These are phyloP conservation scores for Wickerhamomyces alni DNA, from an alignment of 805 yeast genomes.

Conservation along the genomic window DNA sequence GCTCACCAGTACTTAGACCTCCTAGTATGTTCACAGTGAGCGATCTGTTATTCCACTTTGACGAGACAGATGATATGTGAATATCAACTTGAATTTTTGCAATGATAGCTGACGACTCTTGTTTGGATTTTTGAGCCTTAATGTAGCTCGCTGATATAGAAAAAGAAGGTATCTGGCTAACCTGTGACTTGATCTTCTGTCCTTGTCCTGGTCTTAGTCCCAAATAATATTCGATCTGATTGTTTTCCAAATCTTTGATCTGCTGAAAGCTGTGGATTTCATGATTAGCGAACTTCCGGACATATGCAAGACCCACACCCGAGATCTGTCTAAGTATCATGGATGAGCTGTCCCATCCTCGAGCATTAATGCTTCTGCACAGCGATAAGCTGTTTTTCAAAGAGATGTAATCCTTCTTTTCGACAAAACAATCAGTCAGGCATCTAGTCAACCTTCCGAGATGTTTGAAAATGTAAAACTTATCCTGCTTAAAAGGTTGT, in stretches of 20 bases:
- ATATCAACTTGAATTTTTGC: conserved; percentile 17
- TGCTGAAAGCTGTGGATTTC: conserved; percentile 29
- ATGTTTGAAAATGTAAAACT: conserved; percentile 35
- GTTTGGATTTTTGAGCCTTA: conserved; percentile 5
- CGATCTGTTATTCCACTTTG: conserved; percentile 28
- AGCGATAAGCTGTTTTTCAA: conserved; percentile 32
- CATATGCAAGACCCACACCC: conserved; percentile 37
- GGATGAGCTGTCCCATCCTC: conserved; percentile 45
- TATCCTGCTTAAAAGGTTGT: conserved; percentile 38
- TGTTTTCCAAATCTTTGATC: conserved; percentile 22
- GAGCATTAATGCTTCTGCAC: conserved; percentile 34
- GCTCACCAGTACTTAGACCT: conserved; percentile 25
- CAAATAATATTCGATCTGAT: conserved; percentile 35
- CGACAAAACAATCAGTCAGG: conserved; percentile 36
- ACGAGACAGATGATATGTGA: conserved; percentile 9
- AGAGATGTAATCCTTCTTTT: conserved; percentile 36
- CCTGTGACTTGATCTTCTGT: conserved; percentile 28
- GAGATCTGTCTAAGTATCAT: conserved; percentile 42
- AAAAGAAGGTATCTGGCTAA: conserved; percentile 32
- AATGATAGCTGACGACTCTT: conserved; percentile 13
- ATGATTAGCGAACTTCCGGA: conserved; percentile 31
- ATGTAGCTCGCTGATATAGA: conserved; percentile 15
- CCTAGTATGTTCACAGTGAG: conserved; percentile 28
- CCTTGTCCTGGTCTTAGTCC: conserved; percentile 38
- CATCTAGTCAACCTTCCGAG: conserved; percentile 37